Percentiles rank a stretch among this genome's conserved stretches.
Conservation (phyloP, 345 rosid genomes). For the Eucalyptus virginea region DNA sequence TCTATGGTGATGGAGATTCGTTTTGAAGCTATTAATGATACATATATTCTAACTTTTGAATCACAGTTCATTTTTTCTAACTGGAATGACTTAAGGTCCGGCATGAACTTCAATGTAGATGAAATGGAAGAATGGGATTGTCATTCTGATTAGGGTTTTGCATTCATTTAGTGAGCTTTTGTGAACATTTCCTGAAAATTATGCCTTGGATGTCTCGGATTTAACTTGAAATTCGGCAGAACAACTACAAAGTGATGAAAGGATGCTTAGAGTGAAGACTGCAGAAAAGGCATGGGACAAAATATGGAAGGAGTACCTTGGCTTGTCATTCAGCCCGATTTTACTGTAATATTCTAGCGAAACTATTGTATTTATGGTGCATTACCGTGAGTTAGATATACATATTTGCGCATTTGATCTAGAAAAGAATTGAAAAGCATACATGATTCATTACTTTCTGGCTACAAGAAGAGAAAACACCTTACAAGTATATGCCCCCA, state of each 20-base stretch:
- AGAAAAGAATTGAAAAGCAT: neutral
- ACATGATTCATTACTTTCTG: neutral
- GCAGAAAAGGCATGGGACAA: neutral
- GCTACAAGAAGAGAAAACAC: neutral
- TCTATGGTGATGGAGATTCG: neutral
- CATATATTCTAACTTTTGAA: neutral
- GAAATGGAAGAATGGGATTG: neutral
- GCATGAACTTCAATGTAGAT: neutral
- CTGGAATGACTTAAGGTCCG: neutral
- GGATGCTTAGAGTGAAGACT: neutral
- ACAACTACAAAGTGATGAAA: neutral
- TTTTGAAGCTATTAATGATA: neutral
- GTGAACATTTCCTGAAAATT: neutral
- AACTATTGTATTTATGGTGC: neutral
- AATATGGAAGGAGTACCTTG: neutral
- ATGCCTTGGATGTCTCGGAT: neutral
- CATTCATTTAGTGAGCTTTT: neutral
- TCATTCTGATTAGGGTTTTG: neutral
- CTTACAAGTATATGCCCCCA: neutral
- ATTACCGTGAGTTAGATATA: neutral
- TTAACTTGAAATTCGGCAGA: neutral
- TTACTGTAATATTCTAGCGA: neutral
- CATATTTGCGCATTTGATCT: neutral
- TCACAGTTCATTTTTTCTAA: neutral
- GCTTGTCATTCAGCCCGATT: neutral